Base-by-base conservation (phyloP, 306 rosid species). In the Cucurbita maxima region DNA sequence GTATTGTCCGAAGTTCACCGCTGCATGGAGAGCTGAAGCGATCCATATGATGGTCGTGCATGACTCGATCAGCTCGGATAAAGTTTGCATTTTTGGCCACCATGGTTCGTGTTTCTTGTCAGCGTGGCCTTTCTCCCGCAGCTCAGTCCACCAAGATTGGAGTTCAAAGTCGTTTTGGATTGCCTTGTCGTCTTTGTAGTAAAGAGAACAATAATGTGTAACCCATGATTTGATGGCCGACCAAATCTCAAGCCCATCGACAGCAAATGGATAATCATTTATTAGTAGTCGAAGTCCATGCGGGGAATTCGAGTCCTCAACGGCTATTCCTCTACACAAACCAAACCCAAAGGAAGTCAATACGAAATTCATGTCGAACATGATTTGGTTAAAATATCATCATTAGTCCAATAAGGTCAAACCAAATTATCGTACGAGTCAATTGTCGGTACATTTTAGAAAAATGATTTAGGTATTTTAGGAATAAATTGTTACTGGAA, bases 241-340 rank as follows among this genome's bases (percentile, higher is more conserved):
- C 95, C 96, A 90, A 66, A 90, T 88, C 58, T 88, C 88, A 54
- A 90, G 81, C 13, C 96, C 97, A 75, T 90, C 97, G 40, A 81
- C 90, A 71, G 96, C 97, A 83, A 76, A 90, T 8, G 97, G 97
- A 75, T 90, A 90, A 72, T 90, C 97, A 58, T 87, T 82, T 75
- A 90, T 77, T 52, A 88, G 78, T 5, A 90, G 81, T 5, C 84
- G 86, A 20, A 88, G 48, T 8, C 95, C 90, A 20, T 84, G 85
- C 2, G 90, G 87, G 1, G 82, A 68, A 19, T 75, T 82, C 48
- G 86, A 6, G 78, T 90, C 97, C 74, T 81, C 48, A 51, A 88
- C 80, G 2, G 96, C 97, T 81, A 90, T 36, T 80, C 91, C 91
- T 78, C 97, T 90, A 75, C 7, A 78, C 13, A 63, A 77, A 86